phyloP scores from a whole-genome alignment of 116 monocot species.

The Iris pallida region DNA sequence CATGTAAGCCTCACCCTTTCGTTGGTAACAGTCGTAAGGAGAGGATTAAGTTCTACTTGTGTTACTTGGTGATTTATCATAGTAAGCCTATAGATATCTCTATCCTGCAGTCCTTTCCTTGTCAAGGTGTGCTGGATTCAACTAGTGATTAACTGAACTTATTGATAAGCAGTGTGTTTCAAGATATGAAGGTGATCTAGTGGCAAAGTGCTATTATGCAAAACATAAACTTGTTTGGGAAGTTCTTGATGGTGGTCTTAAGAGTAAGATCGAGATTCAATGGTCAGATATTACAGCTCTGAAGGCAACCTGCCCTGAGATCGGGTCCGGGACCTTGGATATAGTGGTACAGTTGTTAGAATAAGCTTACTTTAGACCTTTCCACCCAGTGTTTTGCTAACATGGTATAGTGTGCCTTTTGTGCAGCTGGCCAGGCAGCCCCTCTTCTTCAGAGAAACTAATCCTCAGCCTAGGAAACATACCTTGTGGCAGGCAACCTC shows the following conservation, averaged over 20 bases:
- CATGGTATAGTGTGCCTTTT: background rate
- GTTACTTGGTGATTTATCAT: too few relatives aligned
- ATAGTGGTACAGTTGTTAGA: constrained; percentile 31
- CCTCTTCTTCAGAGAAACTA: constrained; percentile 55
- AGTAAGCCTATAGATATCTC: too few relatives aligned
- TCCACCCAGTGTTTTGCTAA: background rate
- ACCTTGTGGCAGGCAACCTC: constrained; percentile 54
- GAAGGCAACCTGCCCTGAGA: constrained; percentile 41
- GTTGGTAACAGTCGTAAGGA: too few relatives aligned
- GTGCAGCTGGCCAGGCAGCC: constrained; percentile 46
- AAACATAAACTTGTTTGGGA: constrained; percentile 66
- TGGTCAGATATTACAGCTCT: constrained; percentile 55
- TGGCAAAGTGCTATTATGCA: constrained; percentile 58
- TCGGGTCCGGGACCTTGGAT: constrained; percentile 37
- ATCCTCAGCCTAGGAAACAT: constrained; percentile 61
- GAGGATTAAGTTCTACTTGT: too few relatives aligned
- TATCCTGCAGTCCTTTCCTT: background rate
- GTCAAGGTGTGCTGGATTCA: background rate
- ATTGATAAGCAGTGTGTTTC: constrained; percentile 54
- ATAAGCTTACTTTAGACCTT: background rate
- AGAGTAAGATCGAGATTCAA: constrained; percentile 62
- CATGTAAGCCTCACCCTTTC: too few relatives aligned
- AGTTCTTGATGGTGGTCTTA: constrained; percentile 56
- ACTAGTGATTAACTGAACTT: background rate
- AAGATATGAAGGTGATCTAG: constrained; percentile 60